Evolutionary conservation across 257 asterid genomes (phyloP).

Genomic region (Solanum chilense): DNA sequence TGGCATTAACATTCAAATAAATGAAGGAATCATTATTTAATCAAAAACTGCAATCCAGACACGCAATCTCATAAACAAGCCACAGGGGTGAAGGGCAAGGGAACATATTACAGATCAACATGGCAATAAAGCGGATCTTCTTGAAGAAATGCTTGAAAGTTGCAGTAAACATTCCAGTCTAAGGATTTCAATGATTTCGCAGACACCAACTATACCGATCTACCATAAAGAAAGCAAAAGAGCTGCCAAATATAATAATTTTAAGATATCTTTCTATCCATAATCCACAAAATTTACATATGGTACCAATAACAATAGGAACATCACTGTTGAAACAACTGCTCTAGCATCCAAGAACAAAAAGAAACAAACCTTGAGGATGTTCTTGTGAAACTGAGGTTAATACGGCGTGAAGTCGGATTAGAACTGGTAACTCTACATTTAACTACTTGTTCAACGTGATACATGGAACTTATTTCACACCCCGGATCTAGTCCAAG

Average conservation of each 20-base stretch:
- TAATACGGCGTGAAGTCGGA: slow-evolving; percentile 58
- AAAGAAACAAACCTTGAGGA: slow-evolving; percentile 51
- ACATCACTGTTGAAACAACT: background rate
- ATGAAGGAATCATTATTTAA: background rate
- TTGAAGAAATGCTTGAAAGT: background rate
- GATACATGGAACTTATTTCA: slow-evolving; percentile 71
- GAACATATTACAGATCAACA: background rate
- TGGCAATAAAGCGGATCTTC: background rate
- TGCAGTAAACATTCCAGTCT: background rate
- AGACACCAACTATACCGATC: background rate
- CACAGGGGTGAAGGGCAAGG: background rate
- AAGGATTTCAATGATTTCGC: background rate
- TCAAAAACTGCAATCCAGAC: background rate
- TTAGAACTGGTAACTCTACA: slow-evolving; percentile 72
- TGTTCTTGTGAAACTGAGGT: slow-evolving; percentile 70
- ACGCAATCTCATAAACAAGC: background rate
- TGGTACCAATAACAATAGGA: background rate
- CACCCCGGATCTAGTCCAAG: slow-evolving; percentile 75
- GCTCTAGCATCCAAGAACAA: background rate
- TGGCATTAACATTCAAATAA: slow-evolving; percentile 4
- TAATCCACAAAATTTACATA: background rate
- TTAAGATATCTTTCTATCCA: background rate
- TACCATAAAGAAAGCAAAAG: background rate
- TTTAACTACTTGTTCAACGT: slow-evolving; percentile 95
- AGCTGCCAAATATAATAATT: background rate